Conservation (phyloP, 1,284 basidiomycete species). For the Sutorius eximius region DNA sequence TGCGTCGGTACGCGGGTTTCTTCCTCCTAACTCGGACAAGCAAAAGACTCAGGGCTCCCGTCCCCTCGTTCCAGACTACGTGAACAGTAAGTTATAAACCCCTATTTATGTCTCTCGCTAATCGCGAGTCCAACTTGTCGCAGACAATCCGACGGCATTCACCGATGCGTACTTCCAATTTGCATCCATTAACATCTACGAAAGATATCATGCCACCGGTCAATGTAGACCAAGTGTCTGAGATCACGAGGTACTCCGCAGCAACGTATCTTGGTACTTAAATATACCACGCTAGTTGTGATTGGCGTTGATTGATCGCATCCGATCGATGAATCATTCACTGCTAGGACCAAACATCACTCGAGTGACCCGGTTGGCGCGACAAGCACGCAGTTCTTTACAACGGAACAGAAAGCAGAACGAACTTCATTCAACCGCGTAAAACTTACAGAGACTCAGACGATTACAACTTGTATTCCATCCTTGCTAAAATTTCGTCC, state of each 20-base stretch:
- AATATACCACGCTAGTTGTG: too few species aligned
- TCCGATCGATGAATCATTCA: too few species aligned
- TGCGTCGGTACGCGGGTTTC: slow-evolving; percentile 30
- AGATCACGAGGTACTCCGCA: too few species aligned
- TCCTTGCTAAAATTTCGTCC: slow-evolving; percentile 32
- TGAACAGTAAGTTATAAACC: slow-evolving; percentile 32
- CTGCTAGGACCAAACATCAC: too few species aligned
- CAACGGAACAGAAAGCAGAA: background rate
- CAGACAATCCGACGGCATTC: slow-evolving; percentile 50
- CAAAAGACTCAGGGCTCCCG: background rate
- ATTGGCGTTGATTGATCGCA: too few species aligned
- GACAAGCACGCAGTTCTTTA: too few species aligned
- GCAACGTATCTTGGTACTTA: too few species aligned
- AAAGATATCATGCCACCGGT: background rate
- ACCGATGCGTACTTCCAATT: slow-evolving; percentile 55
- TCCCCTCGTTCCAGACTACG: slow-evolving; percentile 23
- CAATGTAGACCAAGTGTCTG: too few species aligned
- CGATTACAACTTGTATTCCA: slow-evolving; percentile 20
- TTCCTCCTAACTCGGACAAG: background rate
- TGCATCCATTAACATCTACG: slow-evolving; percentile 39
- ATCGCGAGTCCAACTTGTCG: background rate
- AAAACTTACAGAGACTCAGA: background rate
- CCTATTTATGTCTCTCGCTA: too few species aligned
- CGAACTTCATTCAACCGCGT: background rate
- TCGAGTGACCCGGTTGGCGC: too few species aligned